These are phyloP conservation scores for Pseudozyma sp. DNA, from an alignment of 1,284 basidiomycete genomes.

Conservation along the genomic window DNA sequence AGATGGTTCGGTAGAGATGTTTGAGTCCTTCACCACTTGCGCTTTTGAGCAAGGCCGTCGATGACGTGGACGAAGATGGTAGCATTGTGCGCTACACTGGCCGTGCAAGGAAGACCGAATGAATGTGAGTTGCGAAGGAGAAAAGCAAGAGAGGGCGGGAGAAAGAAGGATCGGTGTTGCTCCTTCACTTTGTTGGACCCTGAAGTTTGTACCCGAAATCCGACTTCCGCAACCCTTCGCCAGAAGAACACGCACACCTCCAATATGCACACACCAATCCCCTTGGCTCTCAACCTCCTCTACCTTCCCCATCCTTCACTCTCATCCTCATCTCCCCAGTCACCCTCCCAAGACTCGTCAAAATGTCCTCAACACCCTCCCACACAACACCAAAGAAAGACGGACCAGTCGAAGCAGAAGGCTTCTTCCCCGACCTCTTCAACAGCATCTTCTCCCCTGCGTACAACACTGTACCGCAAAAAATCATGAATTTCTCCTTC, in stretches of 20 bases:
- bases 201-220: constrained; percentile 7
- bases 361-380: constrained; percentile 10
- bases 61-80: constrained; percentile 19
- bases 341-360: constrained; percentile 8
- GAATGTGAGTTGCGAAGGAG: neutral
- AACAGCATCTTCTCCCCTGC: constrained; percentile 63
- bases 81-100: constrained; percentile 2
- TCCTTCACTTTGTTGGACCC: constrained; percentile 9
- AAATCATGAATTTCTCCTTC: constrained; percentile 69
- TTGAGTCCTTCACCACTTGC: constrained; percentile 19
- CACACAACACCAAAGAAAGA: neutral
- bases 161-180: neutral
- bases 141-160: constrained; percentile 1
- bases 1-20: constrained; percentile 39
- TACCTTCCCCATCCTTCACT: neutral
- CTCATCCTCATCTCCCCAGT: neutral
- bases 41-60: constrained; percentile 2
- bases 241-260: constrained; percentile 13
- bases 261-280: constrained; percentile 3
- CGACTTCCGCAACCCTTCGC: constrained; percentile 20
- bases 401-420: neutral
- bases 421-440: constrained; percentile 34
- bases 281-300: neutral
- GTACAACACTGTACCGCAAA: constrained; percentile 59
- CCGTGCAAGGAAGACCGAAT: neutral